Evolutionary conservation across 768 basidiomycete species (phyloP), one percentile per base, ranked within the genome.

Genomic region (Termitomyces titanicus): DNA sequence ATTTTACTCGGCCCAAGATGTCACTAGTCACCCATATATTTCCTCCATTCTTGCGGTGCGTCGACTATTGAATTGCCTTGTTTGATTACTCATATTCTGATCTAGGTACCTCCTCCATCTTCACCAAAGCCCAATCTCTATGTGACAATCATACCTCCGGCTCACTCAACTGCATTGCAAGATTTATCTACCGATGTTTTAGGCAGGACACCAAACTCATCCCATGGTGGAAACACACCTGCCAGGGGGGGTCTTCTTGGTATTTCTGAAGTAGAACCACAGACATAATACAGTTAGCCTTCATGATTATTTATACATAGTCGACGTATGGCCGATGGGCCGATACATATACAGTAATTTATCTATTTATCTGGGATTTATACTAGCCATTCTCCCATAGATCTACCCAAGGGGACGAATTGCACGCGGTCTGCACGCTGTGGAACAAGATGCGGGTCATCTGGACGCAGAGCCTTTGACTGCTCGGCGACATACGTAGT

Each of bases 1-100:
- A 64, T 90, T 89, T 64, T 92, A 90, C 67, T 71, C 73, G 15
- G 80, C 80, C 0, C 88, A 88, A 64, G 85, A 87, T 58, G 63
- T 72, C 12, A 66, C 59, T 15, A 67, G 70, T 3, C 75, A 78
- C 53, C 74, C 81, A 2, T 79, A 86, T 65, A 69, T 89, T 34
- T 66, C 74, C 25, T 58, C 74, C 1, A 76, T 89, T 31, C 64
- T 72, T 48, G 69, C 70, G 59, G 86, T 89, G 55, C 56, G 84
- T 76, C n/a, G 20, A 25, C 20, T 53, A 27, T 49, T 18, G 18
- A 48, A 22, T 38, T 48, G 39, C 31, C 29, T 39, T 53, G 25
- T 46, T n/a, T 37, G 24, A 1, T 47, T 47, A 39, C 15, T 44
- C 42, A 57, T 51, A 44, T 52, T 35, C 8, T 57, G 2, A 20